These are phyloP conservation scores for Atalantia buxifolia DNA, from an alignment of 345 rosid species.

Conservation along the genomic window DNA sequence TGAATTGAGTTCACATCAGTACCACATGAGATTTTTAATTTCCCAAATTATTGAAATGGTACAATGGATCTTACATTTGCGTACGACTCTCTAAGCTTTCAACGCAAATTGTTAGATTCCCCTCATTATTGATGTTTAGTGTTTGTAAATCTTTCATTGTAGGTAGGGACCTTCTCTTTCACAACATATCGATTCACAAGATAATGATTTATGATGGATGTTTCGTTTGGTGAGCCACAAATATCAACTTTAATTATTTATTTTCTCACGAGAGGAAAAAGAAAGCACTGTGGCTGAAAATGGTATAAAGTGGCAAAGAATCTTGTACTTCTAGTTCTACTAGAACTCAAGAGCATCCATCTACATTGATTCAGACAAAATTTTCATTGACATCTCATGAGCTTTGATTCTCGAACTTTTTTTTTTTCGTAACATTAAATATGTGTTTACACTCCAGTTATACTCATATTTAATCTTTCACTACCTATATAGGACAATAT, in stretches of 20 bases:
- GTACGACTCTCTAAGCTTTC: not conserved
- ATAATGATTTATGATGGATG: not conserved
- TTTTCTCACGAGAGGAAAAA: not conserved
- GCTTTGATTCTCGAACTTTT: too few species aligned
- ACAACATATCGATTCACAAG: not conserved
- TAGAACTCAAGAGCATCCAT: not conserved
- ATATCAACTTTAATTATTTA: too few species aligned
- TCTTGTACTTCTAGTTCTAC: not conserved
- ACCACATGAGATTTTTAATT: not conserved
- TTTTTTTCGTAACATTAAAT: too few species aligned
- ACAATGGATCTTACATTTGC: not conserved
- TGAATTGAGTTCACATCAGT: too few species aligned
- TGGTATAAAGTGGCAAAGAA: not conserved
- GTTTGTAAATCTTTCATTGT: not conserved
- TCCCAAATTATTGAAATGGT: not conserved
- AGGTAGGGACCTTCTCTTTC: not conserved
- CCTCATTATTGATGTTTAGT: not conserved
- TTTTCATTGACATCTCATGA: too few species aligned
- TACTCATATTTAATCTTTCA: too few species aligned
- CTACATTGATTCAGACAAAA: not conserved
- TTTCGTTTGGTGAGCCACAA: too few species aligned
- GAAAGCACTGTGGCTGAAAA: not conserved
- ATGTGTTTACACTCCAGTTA: too few species aligned
- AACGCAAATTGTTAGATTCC: not conserved
- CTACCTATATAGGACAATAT: too few species aligned